Percentiles rank a stretch among this genome's conserved stretches.
These are phyloP conservation scores for Fonsecaea multimorphosa DNA, from an alignment of 2,329 filamentous ascomycete species.

Conservation along the genomic window DNA sequence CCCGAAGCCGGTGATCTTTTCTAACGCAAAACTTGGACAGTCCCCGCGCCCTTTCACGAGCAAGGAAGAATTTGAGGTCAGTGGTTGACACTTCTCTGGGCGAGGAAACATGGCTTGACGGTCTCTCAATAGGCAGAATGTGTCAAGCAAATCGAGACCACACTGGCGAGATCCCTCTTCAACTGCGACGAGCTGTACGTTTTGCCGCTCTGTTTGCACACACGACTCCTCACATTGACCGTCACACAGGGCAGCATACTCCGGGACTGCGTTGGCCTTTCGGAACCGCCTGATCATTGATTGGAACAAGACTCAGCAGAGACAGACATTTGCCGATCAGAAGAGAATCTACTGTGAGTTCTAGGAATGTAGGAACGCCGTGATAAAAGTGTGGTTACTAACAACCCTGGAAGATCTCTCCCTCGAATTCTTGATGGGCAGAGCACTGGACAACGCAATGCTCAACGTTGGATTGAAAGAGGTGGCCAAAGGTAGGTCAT, in stretches of 20 bases:
- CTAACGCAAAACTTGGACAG: conserved; percentile 46
- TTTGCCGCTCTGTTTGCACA: not conserved
- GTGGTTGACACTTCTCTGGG: conserved; percentile 18
- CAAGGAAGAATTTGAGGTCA: conserved; percentile 77
- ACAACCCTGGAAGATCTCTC: conserved; percentile 71
- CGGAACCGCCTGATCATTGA: conserved; percentile 90
- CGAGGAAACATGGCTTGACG: conserved; percentile 16
- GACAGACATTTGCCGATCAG: conserved; percentile 85
- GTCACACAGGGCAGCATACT: conserved; percentile 74
- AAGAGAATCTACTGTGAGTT: conserved; percentile 87
- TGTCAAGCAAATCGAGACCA: conserved; percentile 94
- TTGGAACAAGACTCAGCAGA: conserved; percentile 98
- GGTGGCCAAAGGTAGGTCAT: conserved; percentile 71
- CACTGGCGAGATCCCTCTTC: conserved; percentile 91
- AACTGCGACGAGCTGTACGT: conserved; percentile 86
- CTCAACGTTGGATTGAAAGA: conserved; percentile 91
- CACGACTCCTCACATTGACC: conserved; percentile 6
- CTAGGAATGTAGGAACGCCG: not conserved
- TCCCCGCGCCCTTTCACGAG: conserved; percentile 72
- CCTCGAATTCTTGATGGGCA: conserved; percentile 96
- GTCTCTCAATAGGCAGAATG: conserved; percentile 69
- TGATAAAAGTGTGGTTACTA: not conserved
- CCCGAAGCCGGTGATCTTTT: not conserved
- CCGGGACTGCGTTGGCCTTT: conserved; percentile 88
- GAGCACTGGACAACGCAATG: conserved; percentile 97